Percentiles rank a stretch among this genome's conserved stretches.
These are phyloP conservation scores for Aspergillus affinis DNA, from an alignment of 495 filamentous ascomycete species.

Conservation along the genomic window DNA sequence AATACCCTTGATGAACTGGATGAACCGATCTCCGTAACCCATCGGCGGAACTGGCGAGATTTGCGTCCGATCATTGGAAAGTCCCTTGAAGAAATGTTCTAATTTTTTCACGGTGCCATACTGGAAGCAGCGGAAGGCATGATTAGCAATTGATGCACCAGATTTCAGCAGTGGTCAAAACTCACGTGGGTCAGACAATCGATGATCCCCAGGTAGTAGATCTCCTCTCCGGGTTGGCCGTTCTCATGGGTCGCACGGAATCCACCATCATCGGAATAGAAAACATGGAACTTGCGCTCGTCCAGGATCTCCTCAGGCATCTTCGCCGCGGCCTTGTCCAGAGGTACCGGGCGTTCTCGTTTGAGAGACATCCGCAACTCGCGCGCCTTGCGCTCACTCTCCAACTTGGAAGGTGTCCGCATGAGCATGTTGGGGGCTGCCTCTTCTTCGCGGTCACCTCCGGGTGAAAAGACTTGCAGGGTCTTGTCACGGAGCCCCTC, in stretches of 20 bases:
- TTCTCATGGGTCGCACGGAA: conserved; percentile 92
- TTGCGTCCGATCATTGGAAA: conserved; percentile 73
- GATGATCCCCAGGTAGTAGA: conserved; percentile 97
- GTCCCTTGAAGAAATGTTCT: conserved; percentile 91
- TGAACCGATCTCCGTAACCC: conserved; percentile 89
- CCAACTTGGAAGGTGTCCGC: conserved; percentile 91
- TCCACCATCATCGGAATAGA: conserved; percentile 92
- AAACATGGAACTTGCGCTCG: conserved; percentile 67
- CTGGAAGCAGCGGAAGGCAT: conserved; percentile 35
- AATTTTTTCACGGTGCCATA: conserved; percentile 86
- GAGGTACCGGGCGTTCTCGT: conserved; percentile 83
- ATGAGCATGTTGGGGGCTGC: conserved; percentile 63
- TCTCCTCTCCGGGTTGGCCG: conserved; percentile 79
- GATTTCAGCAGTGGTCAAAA: conserved; percentile 13
- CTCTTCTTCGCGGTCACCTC: conserved; percentile 63
- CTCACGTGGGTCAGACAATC: conserved; percentile 94
- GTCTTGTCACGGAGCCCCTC: conserved; percentile 95
- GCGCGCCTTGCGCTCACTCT: conserved; percentile 86
- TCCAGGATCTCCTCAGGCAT: conserved; percentile 87
- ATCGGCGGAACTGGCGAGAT: conserved; percentile 94
- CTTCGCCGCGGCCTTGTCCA: conserved; percentile 76
- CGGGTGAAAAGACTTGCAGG: conserved; percentile 91
- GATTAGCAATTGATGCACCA: conserved; percentile 29
- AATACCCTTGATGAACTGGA: conserved; percentile 85
- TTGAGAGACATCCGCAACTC: conserved; percentile 92